These are phyloP conservation scores for Fusarium sambucinum DNA, from an alignment of 2,329 filamentous ascomycete species.

Conservation along the genomic window DNA sequence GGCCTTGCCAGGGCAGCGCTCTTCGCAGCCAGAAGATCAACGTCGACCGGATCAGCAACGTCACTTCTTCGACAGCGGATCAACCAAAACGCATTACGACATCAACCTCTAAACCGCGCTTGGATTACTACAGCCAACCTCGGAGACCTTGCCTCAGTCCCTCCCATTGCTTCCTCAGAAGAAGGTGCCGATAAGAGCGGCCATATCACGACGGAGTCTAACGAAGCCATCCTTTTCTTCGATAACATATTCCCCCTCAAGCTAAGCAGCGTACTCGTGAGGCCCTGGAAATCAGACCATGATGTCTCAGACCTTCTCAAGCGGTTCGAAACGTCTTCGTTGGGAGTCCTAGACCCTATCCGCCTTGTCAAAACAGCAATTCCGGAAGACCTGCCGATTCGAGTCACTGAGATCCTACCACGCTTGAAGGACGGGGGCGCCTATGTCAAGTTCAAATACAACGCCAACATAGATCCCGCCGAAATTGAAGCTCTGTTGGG, in stretches of 20 bases:
- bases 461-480: conserved; percentile 54
- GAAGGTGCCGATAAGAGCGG: conserved; percentile 75
- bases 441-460: conserved; percentile 84
- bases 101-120: conserved; percentile 25
- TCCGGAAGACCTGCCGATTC: conserved; percentile 71
- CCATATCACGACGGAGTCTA: conserved; percentile 80
- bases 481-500: conserved; percentile 67
- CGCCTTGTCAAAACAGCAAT: conserved; percentile 71
- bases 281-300: conserved; percentile 62
- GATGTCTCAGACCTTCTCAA: conserved; percentile 65
- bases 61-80: conserved; percentile 26
- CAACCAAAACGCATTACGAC: conserved; percentile 6
- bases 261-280: conserved; percentile 64
- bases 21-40: conserved; percentile 34
- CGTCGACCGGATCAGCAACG: conserved; percentile 1
- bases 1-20: conserved; percentile 43
- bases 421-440: conserved; percentile 91
- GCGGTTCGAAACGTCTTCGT: conserved; percentile 63
- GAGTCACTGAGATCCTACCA: conserved; percentile 84
- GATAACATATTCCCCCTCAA: conserved; percentile 91
- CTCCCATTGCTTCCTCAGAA: conserved; percentile 31
- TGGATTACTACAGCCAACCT: conserved; percentile 46
- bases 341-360: conserved; percentile 66
- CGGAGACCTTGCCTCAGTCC: conserved; percentile 11
- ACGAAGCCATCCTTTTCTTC: conserved; percentile 89